These are phyloP conservation scores for Eucalyptus curtisii DNA, from an alignment of 345 rosid species.

Conservation along the genomic window DNA sequence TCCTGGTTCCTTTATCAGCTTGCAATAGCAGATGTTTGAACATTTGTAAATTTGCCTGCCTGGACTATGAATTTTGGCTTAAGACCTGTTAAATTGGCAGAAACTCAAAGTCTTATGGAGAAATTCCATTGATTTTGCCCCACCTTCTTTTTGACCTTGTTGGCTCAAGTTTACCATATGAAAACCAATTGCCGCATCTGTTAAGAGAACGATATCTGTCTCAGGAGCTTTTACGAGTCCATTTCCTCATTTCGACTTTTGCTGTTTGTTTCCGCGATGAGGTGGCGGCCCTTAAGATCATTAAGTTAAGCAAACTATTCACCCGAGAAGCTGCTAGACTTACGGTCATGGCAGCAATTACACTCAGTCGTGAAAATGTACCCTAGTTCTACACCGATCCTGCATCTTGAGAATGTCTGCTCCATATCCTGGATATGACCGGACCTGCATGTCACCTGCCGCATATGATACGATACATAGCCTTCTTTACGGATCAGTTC, in stretches of 20 bases:
- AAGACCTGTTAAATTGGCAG: background rate
- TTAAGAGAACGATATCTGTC: background rate
- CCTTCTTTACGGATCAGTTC: background rate
- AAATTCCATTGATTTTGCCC: background rate
- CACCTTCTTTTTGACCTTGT: background rate
- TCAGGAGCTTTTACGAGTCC: background rate
- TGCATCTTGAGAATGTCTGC: background rate
- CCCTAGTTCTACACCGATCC: background rate
- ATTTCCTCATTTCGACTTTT: background rate
- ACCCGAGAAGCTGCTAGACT: background rate
- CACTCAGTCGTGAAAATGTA: background rate
- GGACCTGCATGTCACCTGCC: background rate
- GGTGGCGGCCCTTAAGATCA: background rate
- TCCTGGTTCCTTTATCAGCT: background rate
- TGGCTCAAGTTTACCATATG: background rate
- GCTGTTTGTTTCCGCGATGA: background rate
- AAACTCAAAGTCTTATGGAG: background rate
- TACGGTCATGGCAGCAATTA: background rate
- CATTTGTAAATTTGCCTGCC: background rate
- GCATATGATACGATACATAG: accelerated
- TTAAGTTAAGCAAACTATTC: background rate
- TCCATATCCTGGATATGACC: background rate
- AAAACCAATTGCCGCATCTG: background rate
- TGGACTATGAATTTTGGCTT: background rate
- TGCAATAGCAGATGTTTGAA: background rate